phyloP scores from a whole-genome alignment of 106 monocot species.

The Dioscorea zingiberensis region DNA sequence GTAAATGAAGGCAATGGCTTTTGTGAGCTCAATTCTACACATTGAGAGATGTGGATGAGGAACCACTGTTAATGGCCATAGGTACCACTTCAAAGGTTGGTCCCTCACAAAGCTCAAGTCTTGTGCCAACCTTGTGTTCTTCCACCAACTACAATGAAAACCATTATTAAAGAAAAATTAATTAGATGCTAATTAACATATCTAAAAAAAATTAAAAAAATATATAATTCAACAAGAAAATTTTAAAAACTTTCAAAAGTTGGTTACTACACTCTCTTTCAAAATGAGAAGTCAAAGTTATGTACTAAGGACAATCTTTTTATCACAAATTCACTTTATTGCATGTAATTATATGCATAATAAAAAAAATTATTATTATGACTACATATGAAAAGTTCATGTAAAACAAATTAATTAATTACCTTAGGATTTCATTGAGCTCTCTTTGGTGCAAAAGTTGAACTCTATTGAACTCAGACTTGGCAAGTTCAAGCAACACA shows the following conservation, averaged over 20 bases:
- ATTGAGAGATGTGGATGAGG: conserved; percentile 19
- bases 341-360: conserved; percentile 1
- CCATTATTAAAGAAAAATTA: neutral
- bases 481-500: conserved; percentile 23
- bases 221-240: neutral
- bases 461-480: conserved; percentile 26
- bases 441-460: conserved; percentile 31
- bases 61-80: conserved; percentile 20
- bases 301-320: too few relatives aligned
- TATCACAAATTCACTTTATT: too few relatives aligned
- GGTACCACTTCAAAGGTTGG: conserved; percentile 41
- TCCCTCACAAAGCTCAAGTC: conserved; percentile 25
- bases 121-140: conserved; percentile 20
- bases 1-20: conserved; percentile 42
- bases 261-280: too few relatives aligned
- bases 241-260: too few relatives aligned
- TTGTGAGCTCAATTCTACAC: conserved; percentile 30
- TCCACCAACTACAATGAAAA: conserved; percentile 42
- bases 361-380: neutral
- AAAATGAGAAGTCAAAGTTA: too few relatives aligned
- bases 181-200: neutral
- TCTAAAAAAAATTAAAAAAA: neutral
- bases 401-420: neutral
- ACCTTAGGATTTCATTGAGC: conserved; percentile 26
- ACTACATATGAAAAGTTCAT: neutral